These are phyloP conservation scores for Colletotrichum tropicicola DNA, from an alignment of 2,329 filamentous ascomycete species.

Conservation along the genomic window DNA sequence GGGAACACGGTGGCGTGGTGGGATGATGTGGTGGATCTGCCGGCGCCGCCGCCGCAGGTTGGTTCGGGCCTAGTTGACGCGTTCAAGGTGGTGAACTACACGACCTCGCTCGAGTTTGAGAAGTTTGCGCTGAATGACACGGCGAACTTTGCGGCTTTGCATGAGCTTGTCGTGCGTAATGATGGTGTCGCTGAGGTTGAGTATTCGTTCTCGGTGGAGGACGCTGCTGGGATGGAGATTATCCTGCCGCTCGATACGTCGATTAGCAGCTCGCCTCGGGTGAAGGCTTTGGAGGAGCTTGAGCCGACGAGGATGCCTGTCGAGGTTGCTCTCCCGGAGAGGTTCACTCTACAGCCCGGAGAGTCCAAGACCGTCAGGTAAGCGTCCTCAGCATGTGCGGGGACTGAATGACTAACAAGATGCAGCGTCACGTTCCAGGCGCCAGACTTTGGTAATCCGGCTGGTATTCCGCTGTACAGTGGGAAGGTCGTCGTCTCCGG, in stretches of 20 bases:
- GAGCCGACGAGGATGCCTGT: conserved; percentile 25
- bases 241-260: neutral
- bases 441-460: conserved; percentile 34
- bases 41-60: conserved; percentile 46
- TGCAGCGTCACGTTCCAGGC: conserved; percentile 37
- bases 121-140: conserved; percentile 55
- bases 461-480: conserved; percentile 43
- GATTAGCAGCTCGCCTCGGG: neutral
- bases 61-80: conserved; percentile 52
- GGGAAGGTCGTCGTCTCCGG: conserved; percentile 42
- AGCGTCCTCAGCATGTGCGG: neutral
- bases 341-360: conserved; percentile 32
- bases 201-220: conserved; percentile 40
- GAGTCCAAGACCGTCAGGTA: conserved; percentile 15
- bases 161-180: conserved; percentile 44
- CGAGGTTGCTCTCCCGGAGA: conserved; percentile 25
- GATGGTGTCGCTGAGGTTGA: conserved; percentile 41
- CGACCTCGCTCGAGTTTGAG: conserved; percentile 45
- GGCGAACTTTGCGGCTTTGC: conserved; percentile 41
- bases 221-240: conserved; percentile 38
- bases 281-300: conserved; percentile 25
- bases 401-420: neutral
- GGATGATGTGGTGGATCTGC: conserved; percentile 34
- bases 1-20: conserved; percentile 39
- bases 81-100: conserved; percentile 48